These are phyloP conservation scores for Inonotus hispidus DNA, from an alignment of 1,284 basidiomycete genomes.

Conservation along the genomic window DNA sequence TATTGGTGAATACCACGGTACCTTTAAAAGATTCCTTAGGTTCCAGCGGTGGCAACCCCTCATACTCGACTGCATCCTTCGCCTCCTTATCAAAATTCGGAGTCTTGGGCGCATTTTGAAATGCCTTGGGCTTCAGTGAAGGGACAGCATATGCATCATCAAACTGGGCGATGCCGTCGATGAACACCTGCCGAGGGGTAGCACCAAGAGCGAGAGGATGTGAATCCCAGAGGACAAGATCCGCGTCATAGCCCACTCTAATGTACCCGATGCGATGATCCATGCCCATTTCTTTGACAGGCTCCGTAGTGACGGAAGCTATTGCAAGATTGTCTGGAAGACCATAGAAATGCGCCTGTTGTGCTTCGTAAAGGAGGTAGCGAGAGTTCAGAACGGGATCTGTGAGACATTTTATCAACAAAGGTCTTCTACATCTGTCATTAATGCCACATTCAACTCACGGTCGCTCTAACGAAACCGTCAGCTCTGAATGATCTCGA, in stretches of 20 bases:
- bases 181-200: slow-evolving; percentile 69
- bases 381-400: slow-evolving; percentile 72
- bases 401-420: slow-evolving; percentile 1
- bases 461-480: slow-evolving; percentile 46
- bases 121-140: slow-evolving; percentile 39
- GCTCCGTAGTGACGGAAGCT: slow-evolving; percentile 73
- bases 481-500: neutral
- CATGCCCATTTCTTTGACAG: slow-evolving; percentile 73
- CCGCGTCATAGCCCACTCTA: slow-evolving; percentile 50
- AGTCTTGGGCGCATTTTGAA: slow-evolving; percentile 46
- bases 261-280: slow-evolving; percentile 81
- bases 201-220: slow-evolving; percentile 73
- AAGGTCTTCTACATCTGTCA: neutral
- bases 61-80: slow-evolving; percentile 47
- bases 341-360: slow-evolving; percentile 81
- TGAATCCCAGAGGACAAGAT: slow-evolving; percentile 66
- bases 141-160: slow-evolving; percentile 32
- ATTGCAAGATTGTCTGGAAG: slow-evolving; percentile 56
- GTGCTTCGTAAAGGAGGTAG: slow-evolving; percentile 78
- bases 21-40: slow-evolving; percentile 31
- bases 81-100: slow-evolving; percentile 58
- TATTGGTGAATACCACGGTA: slow-evolving; percentile 53
- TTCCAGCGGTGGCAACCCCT: slow-evolving; percentile 61
- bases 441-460: no score
- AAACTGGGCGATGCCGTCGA: slow-evolving; percentile 65